Base-by-base conservation (phyloP, 768 basidiomycete species). In the Cyclocybe cylindracea region DNA sequence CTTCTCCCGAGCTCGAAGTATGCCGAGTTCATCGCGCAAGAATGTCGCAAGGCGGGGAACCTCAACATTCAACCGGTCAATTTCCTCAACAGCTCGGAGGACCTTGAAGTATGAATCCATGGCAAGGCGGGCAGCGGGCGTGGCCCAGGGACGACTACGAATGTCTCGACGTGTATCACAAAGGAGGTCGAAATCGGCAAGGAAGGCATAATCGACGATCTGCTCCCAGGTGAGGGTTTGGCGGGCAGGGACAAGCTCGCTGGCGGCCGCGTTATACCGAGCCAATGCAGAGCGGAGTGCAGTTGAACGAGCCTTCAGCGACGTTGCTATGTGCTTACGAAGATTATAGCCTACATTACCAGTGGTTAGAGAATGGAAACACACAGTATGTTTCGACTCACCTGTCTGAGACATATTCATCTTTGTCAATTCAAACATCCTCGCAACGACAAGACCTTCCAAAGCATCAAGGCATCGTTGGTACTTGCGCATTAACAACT, bases 101-200 rank as follows among this genome's bases (percentile, higher is more conserved):
- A 55, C n/a, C 44, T 58, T 62, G 50, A 61, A 66, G 40, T 53
- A 55, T 2, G 35, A 18, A 33, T 66, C 61, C 51, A 65, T 63
- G 0, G 58, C 39, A 0, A 31, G 10, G 4, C 57, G 63, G 14
- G 41, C 46, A 0, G 53, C 59, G 5, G 61, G 61, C n/a, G 14
- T 55, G 1, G 63, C 56, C 65, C 65, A 66, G 1, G 58, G 58
- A 8, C 39, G 32, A 2, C 24, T 2, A 3, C 46, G 47, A 2
- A 68, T 51, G 39, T 68, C 64, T 46, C 61, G 56, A 11, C 56
- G 48, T 5, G 55, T 51, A 56, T n/a, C n/a, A n/a, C n/a, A n/a
- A n/a, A n/a, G n/a, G n/a, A n/a, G n/a, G n/a, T n/a, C n/a, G n/a
- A n/a, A 56, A 37, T 56, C 55, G 10, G 51, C 50, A 10, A 56